phyloP scores from a whole-genome alignment of 148 eudicot genomes.

The Pharnaceum exiguum region DNA sequence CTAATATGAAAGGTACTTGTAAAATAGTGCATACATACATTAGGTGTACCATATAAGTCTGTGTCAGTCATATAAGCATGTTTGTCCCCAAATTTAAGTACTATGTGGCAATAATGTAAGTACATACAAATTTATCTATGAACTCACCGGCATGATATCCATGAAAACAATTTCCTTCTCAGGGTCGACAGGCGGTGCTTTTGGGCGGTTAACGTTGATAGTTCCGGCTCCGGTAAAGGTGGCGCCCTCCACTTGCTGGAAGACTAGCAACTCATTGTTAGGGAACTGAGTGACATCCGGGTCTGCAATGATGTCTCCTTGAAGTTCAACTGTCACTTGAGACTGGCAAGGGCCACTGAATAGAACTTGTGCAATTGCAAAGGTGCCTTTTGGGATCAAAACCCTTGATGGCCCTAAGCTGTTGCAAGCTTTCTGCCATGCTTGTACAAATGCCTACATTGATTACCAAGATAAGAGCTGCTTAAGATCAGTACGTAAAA shows the following conservation, averaged over 20 bases:
- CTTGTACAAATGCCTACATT: constrained; percentile 41
- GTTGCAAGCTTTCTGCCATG: constrained; percentile 68
- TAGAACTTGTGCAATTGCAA: constrained; percentile 33
- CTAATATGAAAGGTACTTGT: too few relatives aligned
- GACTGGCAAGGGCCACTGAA: constrained; percentile 62
- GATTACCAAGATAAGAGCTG: too few relatives aligned
- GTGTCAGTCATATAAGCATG: too few relatives aligned
- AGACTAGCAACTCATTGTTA: constrained; percentile 18
- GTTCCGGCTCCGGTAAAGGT: constrained; percentile 12
- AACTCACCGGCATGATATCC: constrained; percentile 27
- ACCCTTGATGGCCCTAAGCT: constrained; percentile 34
- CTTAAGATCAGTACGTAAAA: too few relatives aligned
- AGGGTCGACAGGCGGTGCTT: neutral
- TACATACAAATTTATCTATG: neutral
- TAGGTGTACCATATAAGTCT: too few relatives aligned
- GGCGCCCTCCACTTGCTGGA: constrained; percentile 20
- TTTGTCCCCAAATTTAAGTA: too few relatives aligned
- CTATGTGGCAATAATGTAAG: neutral
- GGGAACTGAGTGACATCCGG: constrained; percentile 25
- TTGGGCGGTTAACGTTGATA: constrained; percentile 11
- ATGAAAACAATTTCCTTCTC: constrained; percentile 10
- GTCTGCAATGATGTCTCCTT: constrained; percentile 32
- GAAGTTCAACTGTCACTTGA: constrained; percentile 33
- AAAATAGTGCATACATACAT: too few relatives aligned
- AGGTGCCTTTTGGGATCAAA: constrained; percentile 48